phyloP scores from a whole-genome alignment of 2,329 filamentous ascomycete genomes.

The Peltaster fructicola region DNA sequence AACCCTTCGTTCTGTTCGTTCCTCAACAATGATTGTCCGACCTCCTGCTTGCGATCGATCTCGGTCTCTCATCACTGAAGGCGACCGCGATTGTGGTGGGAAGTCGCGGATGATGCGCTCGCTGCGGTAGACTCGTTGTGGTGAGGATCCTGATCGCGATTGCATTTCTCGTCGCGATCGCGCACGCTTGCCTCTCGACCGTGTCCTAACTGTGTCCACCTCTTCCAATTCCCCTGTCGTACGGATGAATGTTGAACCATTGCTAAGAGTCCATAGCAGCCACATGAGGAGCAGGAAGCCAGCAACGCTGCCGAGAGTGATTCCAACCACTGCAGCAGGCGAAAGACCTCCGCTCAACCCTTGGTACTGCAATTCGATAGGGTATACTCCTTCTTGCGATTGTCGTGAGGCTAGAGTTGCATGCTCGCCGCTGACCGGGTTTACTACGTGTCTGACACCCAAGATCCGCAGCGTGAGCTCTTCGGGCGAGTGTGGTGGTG shows the following conservation, averaged over 20 bases:
- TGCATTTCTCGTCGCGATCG: conserved; percentile 17
- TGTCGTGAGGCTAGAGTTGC: conserved; percentile 8
- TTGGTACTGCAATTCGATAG: conserved; percentile 46
- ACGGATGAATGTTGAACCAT: conserved; percentile 14
- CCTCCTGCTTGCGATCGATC: no score
- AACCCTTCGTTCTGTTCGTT: conserved; percentile 22
- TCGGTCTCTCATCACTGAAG: conserved; percentile 13
- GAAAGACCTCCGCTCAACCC: conserved; percentile 33
- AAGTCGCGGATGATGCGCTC: conserved; percentile 19
- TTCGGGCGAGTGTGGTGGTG: conserved; percentile 3
- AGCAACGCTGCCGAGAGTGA: conserved; percentile 36
- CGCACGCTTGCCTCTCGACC: conserved; percentile 3
- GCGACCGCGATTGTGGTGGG: conserved; percentile 6
- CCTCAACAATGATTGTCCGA: conserved; percentile 28
- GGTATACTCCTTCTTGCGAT: conserved; percentile 13
- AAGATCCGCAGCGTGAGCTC: conserved; percentile 1
- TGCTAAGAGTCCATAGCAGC: conserved; percentile 28
- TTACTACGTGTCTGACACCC: no score
- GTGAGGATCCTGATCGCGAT: conserved; percentile 10
- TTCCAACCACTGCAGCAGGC: conserved; percentile 42
- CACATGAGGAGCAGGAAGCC: conserved; percentile 36
- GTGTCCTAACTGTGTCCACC: conserved; percentile 11
- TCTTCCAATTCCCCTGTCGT: conserved; percentile 16
- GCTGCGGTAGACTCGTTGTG: conserved; percentile 15
- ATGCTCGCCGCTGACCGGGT: background rate